Evolutionary conservation across 495 filamentous ascomycete genomes (phyloP), one percentile per base, ranked within the genome.

Genomic region (Parachaetomium inaequale): DNA sequence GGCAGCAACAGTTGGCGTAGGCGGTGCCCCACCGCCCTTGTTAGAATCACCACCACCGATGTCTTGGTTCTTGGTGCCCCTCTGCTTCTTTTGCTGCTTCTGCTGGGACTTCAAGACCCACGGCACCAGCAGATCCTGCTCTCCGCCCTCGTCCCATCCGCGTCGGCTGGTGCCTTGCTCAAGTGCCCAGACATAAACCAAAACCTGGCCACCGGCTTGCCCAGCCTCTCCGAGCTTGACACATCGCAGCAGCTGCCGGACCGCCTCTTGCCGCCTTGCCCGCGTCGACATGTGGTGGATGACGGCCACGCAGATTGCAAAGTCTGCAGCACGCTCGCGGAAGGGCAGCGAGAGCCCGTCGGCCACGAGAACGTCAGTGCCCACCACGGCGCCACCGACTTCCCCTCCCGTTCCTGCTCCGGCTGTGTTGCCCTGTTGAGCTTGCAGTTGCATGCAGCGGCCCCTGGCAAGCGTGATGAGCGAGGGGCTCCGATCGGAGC

Each of bases 171-270:
- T 77, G 72, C 89, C 88, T 74, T 98, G 94, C 77, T 98, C 94
- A 26, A 98, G 81, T 3, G 94, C 94, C 94, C 94, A 98, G n/a
- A 93, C 94, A 72, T 93, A 96, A 26, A 97, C 80, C 62, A 98
- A 74, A 19, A 89, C 85, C 70, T 80, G 86, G 14, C 92, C 91
- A 12, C 78, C 76, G 42, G 34, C 11, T 17, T 25, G 34, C 69
- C 79, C 36, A 67, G 68, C 36, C 71, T 75, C 63, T 75, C 84
- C 62, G 17, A 60, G 53, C 42, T 58, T 62, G 63, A 96, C 78
- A 52, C 85, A 85, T 57, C 84, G 81, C 66, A 98, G 78, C 31
- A 96, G 85, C 38, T 84, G 82, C 45, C 81, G 78, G 52, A 97
- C 81, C 15, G 90, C 91, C 64, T 88, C 83, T 55, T 89, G 75